phyloP scores from a whole-genome alignment of 352 stramenopile species.

The Globisporangium viniferum region DNA sequence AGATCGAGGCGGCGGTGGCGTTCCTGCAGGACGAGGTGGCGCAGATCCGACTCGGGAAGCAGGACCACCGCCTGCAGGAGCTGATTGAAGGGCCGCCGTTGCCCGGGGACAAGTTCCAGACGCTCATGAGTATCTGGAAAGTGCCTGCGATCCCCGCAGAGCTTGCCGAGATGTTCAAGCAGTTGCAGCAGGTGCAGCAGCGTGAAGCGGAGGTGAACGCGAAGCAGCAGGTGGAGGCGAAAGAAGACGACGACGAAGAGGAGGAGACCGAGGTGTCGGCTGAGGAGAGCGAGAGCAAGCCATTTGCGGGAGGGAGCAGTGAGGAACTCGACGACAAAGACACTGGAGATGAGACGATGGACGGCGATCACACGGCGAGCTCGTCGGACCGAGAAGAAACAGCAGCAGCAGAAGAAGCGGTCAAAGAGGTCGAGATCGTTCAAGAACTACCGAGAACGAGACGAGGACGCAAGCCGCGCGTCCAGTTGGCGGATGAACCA shows the following conservation, averaged over 20 bases:
- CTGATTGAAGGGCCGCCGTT: constrained; percentile 40
- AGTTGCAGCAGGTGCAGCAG: constrained; percentile 32
- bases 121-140: constrained; percentile 47
- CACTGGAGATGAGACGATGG: background rate
- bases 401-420: background rate
- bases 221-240: constrained; percentile 10
- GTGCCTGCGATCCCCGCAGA: constrained; percentile 29
- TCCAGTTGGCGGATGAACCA: background rate
- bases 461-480: background rate
- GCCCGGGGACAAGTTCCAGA: constrained; percentile 40
- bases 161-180: constrained; percentile 38
- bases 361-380: background rate
- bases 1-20: constrained; percentile 56
- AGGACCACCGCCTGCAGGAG: constrained; percentile 31
- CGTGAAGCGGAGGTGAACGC: background rate
- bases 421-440: background rate
- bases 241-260: background rate
- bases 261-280: background rate
- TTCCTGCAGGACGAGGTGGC: constrained; percentile 52
- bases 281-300: background rate
- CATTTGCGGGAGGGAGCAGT: background rate
- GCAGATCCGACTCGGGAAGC: constrained; percentile 35
- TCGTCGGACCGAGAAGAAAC: background rate
- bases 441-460: background rate
- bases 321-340: background rate